phyloP scores from a whole-genome alignment of 1,139 yeast species.

The Waltiozyma sp. region DNA sequence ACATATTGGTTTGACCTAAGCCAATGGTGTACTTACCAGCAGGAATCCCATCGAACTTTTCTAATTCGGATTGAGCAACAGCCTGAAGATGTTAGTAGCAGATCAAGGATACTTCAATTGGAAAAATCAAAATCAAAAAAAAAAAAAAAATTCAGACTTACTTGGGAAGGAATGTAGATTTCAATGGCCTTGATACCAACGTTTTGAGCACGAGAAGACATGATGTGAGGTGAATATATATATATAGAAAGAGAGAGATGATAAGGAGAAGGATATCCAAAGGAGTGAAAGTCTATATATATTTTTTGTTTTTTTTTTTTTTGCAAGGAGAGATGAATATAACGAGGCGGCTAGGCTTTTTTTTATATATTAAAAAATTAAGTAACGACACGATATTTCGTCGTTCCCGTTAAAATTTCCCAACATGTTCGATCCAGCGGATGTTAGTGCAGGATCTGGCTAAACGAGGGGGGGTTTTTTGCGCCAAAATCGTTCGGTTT shows the following conservation, averaged over 20 bases:
- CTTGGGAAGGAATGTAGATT: slow-evolving; percentile 72
- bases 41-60: slow-evolving; percentile 74
- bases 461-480: background rate
- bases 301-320: no score
- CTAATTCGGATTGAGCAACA: slow-evolving; percentile 84
- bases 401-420: background rate
- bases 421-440: no score
- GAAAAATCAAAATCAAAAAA: no score
- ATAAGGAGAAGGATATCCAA: no score
- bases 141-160: no score
- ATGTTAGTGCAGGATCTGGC: background rate
- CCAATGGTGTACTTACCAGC: slow-evolving; percentile 98
- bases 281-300: no score
- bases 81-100: slow-evolving; percentile 27
- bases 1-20: slow-evolving; percentile 96
- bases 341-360: no score
- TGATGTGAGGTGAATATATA: background rate
- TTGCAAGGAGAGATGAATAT: no score
- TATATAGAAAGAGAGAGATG: background rate
- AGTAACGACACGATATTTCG: no score
- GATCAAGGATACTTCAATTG: background rate
- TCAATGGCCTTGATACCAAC: slow-evolving; percentile 96
- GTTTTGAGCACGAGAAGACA: slow-evolving; percentile 44
- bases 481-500: background rate
- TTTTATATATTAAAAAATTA: no score